These are phyloP conservation scores for Tranzscheliella williamsii DNA, from an alignment of 1,284 basidiomycete species.

Conservation along the genomic window DNA sequence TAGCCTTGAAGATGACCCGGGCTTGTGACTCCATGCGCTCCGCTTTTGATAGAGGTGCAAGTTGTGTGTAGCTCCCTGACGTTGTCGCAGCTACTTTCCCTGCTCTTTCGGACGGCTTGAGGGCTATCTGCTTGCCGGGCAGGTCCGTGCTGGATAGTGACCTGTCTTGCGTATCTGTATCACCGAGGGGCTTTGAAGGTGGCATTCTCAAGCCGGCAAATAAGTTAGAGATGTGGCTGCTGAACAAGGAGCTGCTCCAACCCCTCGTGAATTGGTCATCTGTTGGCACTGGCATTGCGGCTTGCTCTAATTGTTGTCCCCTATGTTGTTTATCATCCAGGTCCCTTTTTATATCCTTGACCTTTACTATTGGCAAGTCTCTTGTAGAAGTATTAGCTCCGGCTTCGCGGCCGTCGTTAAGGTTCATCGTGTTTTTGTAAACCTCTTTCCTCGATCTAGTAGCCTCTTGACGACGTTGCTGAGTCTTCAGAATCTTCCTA, in stretches of 20 bases:
- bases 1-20: conserved; percentile 36
- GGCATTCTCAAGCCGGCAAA: conserved; percentile 6
- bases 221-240: conserved; percentile 18
- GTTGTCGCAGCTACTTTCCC: neutral
- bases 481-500: conserved; percentile 14
- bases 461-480: conserved; percentile 11
- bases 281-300: neutral
- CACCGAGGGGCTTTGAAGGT: neutral
- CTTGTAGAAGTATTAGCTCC: neutral
- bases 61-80: neutral
- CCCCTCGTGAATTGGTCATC: conserved; percentile 8
- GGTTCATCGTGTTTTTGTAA: too few relatives aligned
- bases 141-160: too few relatives aligned
- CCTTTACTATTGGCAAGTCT: conserved; percentile 5
- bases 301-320: neutral
- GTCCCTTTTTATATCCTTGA: conserved; percentile 6
- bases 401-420: too few relatives aligned
- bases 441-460: too few relatives aligned
- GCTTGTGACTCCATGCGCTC: conserved; percentile 39
- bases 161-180: too few relatives aligned
- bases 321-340: neutral
- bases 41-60: conserved; percentile 17
- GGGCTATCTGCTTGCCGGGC: neutral
- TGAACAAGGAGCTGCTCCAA: conserved; percentile 16
- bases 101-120: neutral